Evolutionary conservation across 2,329 filamentous ascomycete species (phyloP).

Genomic region (Decorospora gaudefroyi): DNA sequence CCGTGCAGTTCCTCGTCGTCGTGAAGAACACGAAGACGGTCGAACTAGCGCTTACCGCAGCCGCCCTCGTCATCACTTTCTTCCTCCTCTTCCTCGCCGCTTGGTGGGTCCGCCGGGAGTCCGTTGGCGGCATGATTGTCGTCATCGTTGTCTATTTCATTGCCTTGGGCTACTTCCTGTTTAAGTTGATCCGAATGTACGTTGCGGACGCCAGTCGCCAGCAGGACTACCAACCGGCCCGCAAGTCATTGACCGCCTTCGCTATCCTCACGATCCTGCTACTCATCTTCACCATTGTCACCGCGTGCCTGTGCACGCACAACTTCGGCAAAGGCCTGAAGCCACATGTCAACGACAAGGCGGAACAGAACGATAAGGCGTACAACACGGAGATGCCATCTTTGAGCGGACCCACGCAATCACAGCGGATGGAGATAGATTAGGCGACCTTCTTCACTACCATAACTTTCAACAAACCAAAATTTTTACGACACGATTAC

Average conservation of each 20-base stretch:
- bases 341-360: conserved; percentile 72
- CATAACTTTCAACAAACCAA: conserved; percentile 13
- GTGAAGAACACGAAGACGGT: conserved; percentile 68
- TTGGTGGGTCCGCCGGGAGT: conserved; percentile 83
- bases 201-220: conserved; percentile 56
- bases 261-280: conserved; percentile 89
- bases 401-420: conserved; percentile 52
- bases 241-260: conserved; percentile 87
- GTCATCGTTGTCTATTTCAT: conserved; percentile 87
- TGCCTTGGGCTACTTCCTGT: conserved; percentile 91
- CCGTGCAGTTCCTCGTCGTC: conserved; percentile 94
- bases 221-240: conserved; percentile 73
- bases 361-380: conserved; percentile 57
- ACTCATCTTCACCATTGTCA: conserved; percentile 84
- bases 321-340: conserved; percentile 93
- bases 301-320: conserved; percentile 82
- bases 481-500: conserved; percentile 32
- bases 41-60: conserved; percentile 85
- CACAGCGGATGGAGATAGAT: conserved; percentile 51
- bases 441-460: conserved; percentile 25
- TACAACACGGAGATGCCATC: conserved; percentile 55
- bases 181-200: conserved; percentile 98
- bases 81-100: conserved; percentile 83
- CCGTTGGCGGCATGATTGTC: conserved; percentile 72
- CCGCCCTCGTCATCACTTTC: conserved; percentile 89